Conservation (phyloP, 306 rosid genomes). For the Crotalaria pallida region DNA sequence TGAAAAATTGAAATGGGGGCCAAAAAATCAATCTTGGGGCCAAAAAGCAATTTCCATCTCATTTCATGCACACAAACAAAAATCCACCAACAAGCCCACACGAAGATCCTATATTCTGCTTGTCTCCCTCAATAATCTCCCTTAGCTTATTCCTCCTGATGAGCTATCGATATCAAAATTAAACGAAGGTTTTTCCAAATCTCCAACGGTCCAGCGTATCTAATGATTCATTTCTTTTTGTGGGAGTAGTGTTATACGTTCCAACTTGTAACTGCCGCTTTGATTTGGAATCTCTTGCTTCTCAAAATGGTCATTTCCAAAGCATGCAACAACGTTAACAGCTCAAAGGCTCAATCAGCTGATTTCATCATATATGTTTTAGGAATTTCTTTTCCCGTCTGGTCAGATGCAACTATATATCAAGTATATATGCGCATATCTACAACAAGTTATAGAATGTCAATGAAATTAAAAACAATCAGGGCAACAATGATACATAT, state of each 20-base stretch:
- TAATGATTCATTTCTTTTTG: not conserved
- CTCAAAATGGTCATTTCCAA: not conserved
- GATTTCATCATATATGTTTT: not conserved
- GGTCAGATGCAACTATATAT: not conserved
- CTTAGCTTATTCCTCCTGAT: not conserved
- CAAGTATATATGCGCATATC: not conserved
- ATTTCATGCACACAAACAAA: not conserved
- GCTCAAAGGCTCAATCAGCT: not conserved
- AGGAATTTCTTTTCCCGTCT: not conserved
- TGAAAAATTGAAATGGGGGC: too few species aligned
- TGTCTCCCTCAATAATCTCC: not conserved
- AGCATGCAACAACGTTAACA: not conserved
- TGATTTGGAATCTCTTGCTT: conserved; percentile 10
- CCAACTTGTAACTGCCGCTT: not conserved
- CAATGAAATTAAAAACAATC: too few species aligned
- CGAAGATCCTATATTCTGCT: not conserved
- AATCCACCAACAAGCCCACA: not conserved
- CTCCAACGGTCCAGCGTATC: not conserved
- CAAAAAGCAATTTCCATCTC: too few species aligned
- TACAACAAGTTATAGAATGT: not conserved
- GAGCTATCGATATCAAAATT: conserved; percentile 4
- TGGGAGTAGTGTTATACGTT: not conserved
- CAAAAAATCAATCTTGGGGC: too few species aligned
- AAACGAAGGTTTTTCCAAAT: not conserved
- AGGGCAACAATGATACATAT: not conserved